Evolutionary conservation across 176 grass and related monocot species (phyloP), one percentile per base, ranked within the genome.

Genomic region (Rhynchospora breviuscula): DNA sequence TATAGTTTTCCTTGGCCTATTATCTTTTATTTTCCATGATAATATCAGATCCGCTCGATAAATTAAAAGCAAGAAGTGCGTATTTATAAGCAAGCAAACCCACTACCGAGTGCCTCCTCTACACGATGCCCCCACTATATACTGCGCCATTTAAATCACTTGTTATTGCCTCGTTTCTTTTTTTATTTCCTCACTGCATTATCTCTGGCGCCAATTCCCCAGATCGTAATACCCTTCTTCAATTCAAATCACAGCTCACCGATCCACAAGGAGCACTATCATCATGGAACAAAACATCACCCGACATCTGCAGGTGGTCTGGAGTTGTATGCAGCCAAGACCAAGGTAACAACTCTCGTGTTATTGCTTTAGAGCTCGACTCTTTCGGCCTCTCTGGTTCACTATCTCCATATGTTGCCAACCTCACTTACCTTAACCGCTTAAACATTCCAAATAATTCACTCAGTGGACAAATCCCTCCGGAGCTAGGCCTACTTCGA

Each of bases 221-320:
- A 0, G 90, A 93, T 59, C 46, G 53, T 60, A 44, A 86, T 63
- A 74, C 84, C 7, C 87, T 91, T 21, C 78, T 91, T 19, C 90
- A 81, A 67, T 88, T 93, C 87, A 87, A 89, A 78, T 88, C 86
- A 19, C 85, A 87, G 15, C 56, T 91, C 22, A 85, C 85, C 9
- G 87, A 89, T 56, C 71, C 81, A 1, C 21, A 26, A 5, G 67
- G 84, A 79, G 87, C 82, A 15, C 84, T 93, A 53, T 66, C 21
- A 54, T 87, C 88, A 1, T 93, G 91, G 91, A 87, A 9, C 72
- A 86, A 79, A 4, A 62, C 11, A 43, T 85, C 91, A 51, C 71
- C 63, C 13, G 11, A 87, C 22, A 85, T 87, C 81, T 94, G 91
- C 82, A 67, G 26, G 17, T 94, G 91, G 91, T 64, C 10, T 45